phyloP scores from a whole-genome alignment of 345 rosid genomes.

The Sonneratia caseolaris region DNA sequence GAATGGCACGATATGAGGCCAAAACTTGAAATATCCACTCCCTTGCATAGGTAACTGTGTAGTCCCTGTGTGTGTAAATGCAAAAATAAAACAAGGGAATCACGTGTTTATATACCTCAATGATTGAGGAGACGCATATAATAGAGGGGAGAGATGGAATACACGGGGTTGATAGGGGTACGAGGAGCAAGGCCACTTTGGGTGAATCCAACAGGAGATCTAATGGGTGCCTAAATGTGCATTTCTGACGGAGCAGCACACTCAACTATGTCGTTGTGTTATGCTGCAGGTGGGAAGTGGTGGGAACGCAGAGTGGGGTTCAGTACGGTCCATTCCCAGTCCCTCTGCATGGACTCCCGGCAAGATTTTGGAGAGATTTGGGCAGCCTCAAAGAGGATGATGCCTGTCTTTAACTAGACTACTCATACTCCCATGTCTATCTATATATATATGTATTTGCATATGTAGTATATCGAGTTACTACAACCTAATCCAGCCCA shows the following conservation, averaged over 20 bases:
- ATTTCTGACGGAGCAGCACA: background rate
- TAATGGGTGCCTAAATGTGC: background rate
- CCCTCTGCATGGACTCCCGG: slow-evolving; percentile 65
- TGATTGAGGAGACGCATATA: background rate
- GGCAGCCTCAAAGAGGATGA: slow-evolving; percentile 4
- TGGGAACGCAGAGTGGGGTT: slow-evolving; percentile 50
- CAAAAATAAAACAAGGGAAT: background rate
- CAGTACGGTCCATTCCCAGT: slow-evolving; percentile 84
- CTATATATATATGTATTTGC: background rate
- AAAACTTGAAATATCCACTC: too few species aligned
- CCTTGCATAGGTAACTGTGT: too few species aligned
- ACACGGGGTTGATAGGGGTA: background rate
- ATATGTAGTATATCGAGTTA: background rate
- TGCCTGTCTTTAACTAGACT: slow-evolving; percentile 1
- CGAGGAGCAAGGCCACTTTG: background rate
- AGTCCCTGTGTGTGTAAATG: too few species aligned
- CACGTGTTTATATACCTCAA: background rate
- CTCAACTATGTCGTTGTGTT: background rate
- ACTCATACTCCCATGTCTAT: background rate
- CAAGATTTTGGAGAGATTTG: slow-evolving; percentile 47
- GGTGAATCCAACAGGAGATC: background rate
- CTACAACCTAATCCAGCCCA: background rate
- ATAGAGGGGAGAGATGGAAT: background rate
- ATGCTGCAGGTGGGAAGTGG: slow-evolving; percentile 64
- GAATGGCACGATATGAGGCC: too few species aligned